Evolutionary conservation across 83 land plant species (phyloP).

Genomic region (Diphasiastrum complanatum): DNA sequence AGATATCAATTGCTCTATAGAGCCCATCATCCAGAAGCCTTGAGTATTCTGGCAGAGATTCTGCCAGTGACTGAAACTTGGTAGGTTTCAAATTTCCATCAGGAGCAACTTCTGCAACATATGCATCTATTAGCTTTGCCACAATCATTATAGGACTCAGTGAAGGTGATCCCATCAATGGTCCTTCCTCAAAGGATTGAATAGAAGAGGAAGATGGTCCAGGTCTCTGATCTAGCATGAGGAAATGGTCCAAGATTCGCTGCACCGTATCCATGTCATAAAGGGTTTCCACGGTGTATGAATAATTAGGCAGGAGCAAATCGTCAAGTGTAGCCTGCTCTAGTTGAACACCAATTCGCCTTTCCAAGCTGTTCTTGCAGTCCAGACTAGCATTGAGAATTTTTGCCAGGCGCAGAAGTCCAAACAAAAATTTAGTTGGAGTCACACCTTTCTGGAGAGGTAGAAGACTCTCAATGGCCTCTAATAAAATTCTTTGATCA

Average conservation of each 20-base stretch:
- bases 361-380: constrained; percentile 2
- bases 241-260: constrained; percentile 1
- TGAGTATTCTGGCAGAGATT: neutral
- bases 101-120: constrained; percentile 1
- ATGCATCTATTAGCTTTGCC: neutral
- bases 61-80: neutral
- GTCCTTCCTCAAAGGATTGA: neutral
- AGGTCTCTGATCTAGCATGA: neutral
- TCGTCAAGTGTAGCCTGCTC: constrained; percentile 12
- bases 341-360: constrained; percentile 10
- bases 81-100: neutral
- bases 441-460: constrained; percentile 6
- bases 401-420: constrained; percentile 1
- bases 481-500: constrained; percentile 6
- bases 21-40: neutral
- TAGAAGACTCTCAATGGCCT: constrained; percentile 5
- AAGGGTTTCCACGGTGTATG: constrained; percentile 16
- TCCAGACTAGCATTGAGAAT: constrained; percentile 5
- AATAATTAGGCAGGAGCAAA: constrained; percentile 9
- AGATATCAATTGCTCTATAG: neutral
- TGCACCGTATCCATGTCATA: too few relatives aligned
- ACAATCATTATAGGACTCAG: neutral
- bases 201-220: neutral
- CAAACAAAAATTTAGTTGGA: neutral
- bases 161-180: neutral